Percentiles rank a stretch among this genome's conserved stretches.
Evolutionary conservation across 2,329 filamentous ascomycete species (phyloP).

Genomic region (Pseudogymnoascus verrucosus): DNA sequence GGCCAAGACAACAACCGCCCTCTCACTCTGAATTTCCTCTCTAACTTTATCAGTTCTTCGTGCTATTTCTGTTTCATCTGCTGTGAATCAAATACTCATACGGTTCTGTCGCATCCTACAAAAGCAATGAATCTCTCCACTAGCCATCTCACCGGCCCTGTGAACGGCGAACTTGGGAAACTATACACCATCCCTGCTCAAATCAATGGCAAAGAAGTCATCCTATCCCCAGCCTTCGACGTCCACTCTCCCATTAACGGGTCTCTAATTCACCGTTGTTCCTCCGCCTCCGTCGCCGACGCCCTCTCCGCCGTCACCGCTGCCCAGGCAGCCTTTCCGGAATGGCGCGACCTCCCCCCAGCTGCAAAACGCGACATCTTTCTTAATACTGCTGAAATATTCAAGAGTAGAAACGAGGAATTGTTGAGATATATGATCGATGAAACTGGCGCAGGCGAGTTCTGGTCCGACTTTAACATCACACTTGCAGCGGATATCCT

Average conservation of each 20-base stretch:
- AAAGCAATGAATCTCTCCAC: not conserved
- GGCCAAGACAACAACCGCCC: not conserved
- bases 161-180: not conserved
- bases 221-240: conserved; percentile 41
- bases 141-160: not conserved
- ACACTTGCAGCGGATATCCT: conserved; percentile 30
- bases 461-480: conserved; percentile 29
- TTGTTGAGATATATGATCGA: conserved; percentile 48
- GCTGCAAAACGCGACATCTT: conserved; percentile 59
- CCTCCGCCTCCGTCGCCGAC: conserved; percentile 47
- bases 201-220: conserved; percentile 38
- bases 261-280: conserved; percentile 46
- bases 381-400: conserved; percentile 57
- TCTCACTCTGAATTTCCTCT: not conserved
- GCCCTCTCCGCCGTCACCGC: conserved; percentile 44
- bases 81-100: not conserved
- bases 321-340: conserved; percentile 57
- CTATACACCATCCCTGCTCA: conserved; percentile 32
- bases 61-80: not conserved
- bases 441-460: conserved; percentile 40
- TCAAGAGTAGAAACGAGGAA: conserved; percentile 53
- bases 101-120: not conserved
- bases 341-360: conserved; percentile 58
- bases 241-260: conserved; percentile 46
- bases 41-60: not conserved